Evolutionary conservation across 768 basidiomycete genomes (phyloP), one percentile per base, ranked within the genome.

Genomic region (Agrocybe chaxingu): DNA sequence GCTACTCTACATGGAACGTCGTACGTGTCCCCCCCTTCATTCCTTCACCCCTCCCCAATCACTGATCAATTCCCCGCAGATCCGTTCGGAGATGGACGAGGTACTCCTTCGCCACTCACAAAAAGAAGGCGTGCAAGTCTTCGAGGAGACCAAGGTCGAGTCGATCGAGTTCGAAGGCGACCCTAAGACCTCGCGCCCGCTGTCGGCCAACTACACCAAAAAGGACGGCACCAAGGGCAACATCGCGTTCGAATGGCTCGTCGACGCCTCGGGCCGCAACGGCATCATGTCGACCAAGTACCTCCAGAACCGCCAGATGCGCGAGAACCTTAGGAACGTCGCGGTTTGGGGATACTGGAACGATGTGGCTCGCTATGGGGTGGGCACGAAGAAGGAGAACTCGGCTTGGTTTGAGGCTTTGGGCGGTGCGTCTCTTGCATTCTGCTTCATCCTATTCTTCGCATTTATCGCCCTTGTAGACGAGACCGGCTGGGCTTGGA

Each of bases 271-370:
- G 2, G 85, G 85, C 33, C 73, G 84, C 1, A 66, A 69, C 0
- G 85, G 85, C 2, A 57, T 87, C 52, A 69, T 87, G 63, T 81
- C 80, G 1, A 78, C 75, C 10, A 78, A 76, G 42, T 83, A 85
- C 54, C 66, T 85, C 34, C 72, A 75, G 45, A 81, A 82, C 52
- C 70, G 85, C 12, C 69, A 67, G 31, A 77, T 77, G 62, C 83
- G 77, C 32, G 67, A 75, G 37, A 70, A 71, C 2, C 60, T 87
- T 42, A 73, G 70, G 51, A 86, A 85, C 52, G 70, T 85, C 11
- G 85, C 85, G 1, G 66, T 75, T 13, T 87, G 85, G 85, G 83
- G 81, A 1, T 87, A 87, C 55, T 87, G 83, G 83, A 70, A 58
- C 24, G 78, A 73, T 2, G 68, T 71, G 7, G 69, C 67, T 2